phyloP scores from a whole-genome alignment of 495 filamentous ascomycete species.

The Neurospora sp. region DNA sequence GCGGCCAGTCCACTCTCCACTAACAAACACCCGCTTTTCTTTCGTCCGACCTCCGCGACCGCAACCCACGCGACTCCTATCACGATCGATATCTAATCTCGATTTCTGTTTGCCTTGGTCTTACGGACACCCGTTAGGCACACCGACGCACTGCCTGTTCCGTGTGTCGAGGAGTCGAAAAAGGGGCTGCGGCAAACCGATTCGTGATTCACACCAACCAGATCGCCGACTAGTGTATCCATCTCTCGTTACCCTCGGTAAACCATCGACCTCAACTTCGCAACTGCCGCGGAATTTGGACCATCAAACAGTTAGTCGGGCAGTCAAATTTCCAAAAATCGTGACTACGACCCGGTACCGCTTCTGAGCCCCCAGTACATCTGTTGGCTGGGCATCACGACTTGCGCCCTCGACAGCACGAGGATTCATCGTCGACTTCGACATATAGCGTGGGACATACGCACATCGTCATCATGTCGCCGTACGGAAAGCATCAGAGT shows the following conservation, averaged over 20 bases:
- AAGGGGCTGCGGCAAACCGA: background rate
- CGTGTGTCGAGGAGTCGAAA: background rate
- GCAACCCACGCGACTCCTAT: background rate
- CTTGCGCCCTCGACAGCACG: background rate
- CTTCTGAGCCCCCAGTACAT: background rate
- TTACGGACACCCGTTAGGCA: background rate
- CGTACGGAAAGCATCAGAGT: conserved; percentile 27
- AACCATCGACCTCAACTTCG: background rate
- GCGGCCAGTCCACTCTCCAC: background rate
- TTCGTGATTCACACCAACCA: background rate
- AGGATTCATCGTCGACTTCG: background rate
- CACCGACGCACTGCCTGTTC: background rate
- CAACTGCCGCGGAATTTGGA: background rate
- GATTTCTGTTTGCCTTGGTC: background rate
- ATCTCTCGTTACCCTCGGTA: background rate
- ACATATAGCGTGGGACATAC: background rate
- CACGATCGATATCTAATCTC: background rate
- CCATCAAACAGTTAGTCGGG: background rate
- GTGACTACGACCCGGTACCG: background rate
- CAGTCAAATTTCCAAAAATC: background rate
- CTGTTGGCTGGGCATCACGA: background rate
- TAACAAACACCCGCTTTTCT: background rate
- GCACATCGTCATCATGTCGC: conserved; percentile 22
- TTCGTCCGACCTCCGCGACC: background rate
- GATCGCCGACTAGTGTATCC: background rate